phyloP scores from a whole-genome alignment of 2,329 filamentous ascomycete genomes.

The Aspergillus alliaceus region DNA sequence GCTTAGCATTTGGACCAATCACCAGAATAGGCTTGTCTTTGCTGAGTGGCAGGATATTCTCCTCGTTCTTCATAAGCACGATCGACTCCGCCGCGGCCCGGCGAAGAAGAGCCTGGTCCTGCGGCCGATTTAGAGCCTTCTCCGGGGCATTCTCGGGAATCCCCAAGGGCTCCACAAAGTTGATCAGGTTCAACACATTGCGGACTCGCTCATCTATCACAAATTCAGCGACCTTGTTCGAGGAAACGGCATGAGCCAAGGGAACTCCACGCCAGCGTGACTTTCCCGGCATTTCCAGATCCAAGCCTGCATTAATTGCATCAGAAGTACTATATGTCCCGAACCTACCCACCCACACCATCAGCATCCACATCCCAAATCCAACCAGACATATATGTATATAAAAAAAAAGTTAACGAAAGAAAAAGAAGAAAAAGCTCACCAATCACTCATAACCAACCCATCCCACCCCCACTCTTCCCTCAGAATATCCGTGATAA shows the following conservation, averaged over 20 bases:
- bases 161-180: conserved; percentile 54
- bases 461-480: conserved; percentile 50
- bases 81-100: conserved; percentile 68
- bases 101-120: conserved; percentile 64
- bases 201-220: conserved; percentile 60
- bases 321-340: conserved; percentile 49
- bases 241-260: conserved; percentile 48
- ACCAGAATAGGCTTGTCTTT: conserved; percentile 50
- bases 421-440: conserved; percentile 7
- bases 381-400: too few relatives aligned
- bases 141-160: conserved; percentile 58
- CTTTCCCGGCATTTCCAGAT: conserved; percentile 51
- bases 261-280: conserved; percentile 43
- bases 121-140: conserved; percentile 56
- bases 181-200: conserved; percentile 60
- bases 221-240: conserved; percentile 57
- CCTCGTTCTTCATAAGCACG: conserved; percentile 72
- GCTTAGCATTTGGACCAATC: conserved; percentile 56
- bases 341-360: conserved; percentile 32
- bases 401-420: not conserved
- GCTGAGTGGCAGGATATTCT: conserved; percentile 58
- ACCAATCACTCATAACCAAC: conserved; percentile 50
- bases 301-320: conserved; percentile 46
- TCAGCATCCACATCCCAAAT: not conserved
- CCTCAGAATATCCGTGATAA: conserved; percentile 46